Conservation (phyloP, 2,329 filamentous ascomycete species). For the Monilinia polystroma region DNA sequence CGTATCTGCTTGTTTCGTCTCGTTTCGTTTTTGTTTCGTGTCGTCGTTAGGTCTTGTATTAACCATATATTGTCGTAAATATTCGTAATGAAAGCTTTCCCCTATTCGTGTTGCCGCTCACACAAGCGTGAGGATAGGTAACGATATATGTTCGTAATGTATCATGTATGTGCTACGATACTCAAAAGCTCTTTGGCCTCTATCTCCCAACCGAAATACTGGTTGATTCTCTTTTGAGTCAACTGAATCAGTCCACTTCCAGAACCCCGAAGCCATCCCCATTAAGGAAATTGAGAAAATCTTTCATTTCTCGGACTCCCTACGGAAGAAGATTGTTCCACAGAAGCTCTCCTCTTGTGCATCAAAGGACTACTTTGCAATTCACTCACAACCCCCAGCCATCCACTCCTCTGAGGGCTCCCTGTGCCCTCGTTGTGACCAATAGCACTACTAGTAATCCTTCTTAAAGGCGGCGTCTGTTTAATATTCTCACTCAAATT, state of each 20-base stretch:
- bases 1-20: not conserved
- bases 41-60: not conserved
- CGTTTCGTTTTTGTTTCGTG: not conserved
- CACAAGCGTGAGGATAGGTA: not conserved
- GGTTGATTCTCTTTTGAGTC: not conserved
- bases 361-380: constrained; percentile 60
- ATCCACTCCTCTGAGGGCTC: constrained; percentile 53
- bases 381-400: constrained; percentile 63
- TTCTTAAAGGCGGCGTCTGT: constrained; percentile 47
- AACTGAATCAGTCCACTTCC: not conserved
- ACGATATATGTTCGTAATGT: not conserved
- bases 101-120: too few relatives aligned
- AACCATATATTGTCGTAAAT: constrained; percentile 1
- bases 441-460: constrained; percentile 54
- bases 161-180: constrained; percentile 3
- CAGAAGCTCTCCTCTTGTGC: constrained; percentile 61
- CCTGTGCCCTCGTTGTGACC: constrained; percentile 52
- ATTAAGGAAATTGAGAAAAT: constrained; percentile 14
- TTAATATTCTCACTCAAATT: constrained; percentile 32
- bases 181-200: not conserved
- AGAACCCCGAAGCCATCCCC: not conserved
- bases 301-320: constrained; percentile 8
- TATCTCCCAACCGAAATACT: not conserved
- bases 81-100: not conserved
- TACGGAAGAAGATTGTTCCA: constrained; percentile 46